Evolutionary conservation across 441 rosid species (phyloP), one percentile per base, ranked within the genome.

Genomic region (Viola pubescens): DNA sequence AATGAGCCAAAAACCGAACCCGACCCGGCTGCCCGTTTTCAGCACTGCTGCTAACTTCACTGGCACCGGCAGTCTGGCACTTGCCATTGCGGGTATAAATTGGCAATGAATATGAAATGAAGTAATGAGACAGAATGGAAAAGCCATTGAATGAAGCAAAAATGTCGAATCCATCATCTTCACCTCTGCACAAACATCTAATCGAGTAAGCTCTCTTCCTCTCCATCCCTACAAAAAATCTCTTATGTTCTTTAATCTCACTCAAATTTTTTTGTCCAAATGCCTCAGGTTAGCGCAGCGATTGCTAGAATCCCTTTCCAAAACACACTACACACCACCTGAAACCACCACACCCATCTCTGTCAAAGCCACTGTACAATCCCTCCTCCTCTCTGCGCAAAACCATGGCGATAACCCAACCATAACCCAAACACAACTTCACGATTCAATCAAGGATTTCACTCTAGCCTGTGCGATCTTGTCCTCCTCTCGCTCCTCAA

Each of bases 391-490:
- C 40, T 69, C 69, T 12, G 53, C 44, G 19, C 38, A 51, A 1
- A 45, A 37, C 43, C 58, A 57, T 26, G 6, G 14, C 64, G 38
- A 53, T 13, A 12, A 14, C 67, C 34, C 34, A 26, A 38, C 38
- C 44, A 52, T 49, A 5, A 57, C 67, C 54, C 69, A 53, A 42
- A 59, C 58, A 51, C 66, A 34, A 48, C 56, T 68, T 48, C 54
- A 9, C 40, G 59, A 59, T 61, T 70, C 73, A 10, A 62, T 88
- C 69, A 75, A 70, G 57, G 71, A 78, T 58, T 71, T 85, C 70
- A 67, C 76, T 56, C 77, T 87, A 37, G 95, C 90, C 7, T 79
- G 85, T 67, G 89, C 95, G 19, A 59, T 88, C 44, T 71, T 91
- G 52, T 73, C 79, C 48, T 70, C 94, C 55, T 72, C 97, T 4